A percentile compares a stretch with the other conserved stretches of the same genome.
Conservation (phyloP, 768 basidiomycete species). For the Leccinum disarticulatum region DNA sequence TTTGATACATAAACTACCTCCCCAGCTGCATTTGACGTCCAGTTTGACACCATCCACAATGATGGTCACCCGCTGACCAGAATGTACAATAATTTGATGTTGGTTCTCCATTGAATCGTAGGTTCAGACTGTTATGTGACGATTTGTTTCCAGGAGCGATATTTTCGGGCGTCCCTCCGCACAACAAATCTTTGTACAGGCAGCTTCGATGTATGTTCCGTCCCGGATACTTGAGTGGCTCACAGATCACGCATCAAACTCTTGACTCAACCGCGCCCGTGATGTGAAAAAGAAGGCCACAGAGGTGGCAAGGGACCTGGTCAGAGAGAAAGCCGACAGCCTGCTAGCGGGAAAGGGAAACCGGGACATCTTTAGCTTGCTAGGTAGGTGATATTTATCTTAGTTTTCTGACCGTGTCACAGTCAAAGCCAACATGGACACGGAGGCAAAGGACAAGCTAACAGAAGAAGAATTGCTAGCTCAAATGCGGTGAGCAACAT, state of each 20-base stretch:
- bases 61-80: slow-evolving; percentile 11
- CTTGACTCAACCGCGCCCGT: slow-evolving; percentile 21
- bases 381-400: slow-evolving; percentile 32
- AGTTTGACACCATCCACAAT: slow-evolving; percentile 34
- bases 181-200: slow-evolving; percentile 17
- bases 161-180: slow-evolving; percentile 20
- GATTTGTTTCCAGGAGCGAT: slow-evolving; percentile 14
- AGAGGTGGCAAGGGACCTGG: slow-evolving; percentile 15
- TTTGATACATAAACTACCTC: neutral
- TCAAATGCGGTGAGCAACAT: slow-evolving; percentile 21
- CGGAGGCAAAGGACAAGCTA: slow-evolving; percentile 25
- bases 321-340: slow-evolving; percentile 16
- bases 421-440: slow-evolving; percentile 33
- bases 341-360: slow-evolving; percentile 16
- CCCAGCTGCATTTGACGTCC: slow-evolving; percentile 50
- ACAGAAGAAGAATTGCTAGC: slow-evolving; percentile 16
- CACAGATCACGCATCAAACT: slow-evolving; percentile 25
- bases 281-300: slow-evolving; percentile 6
- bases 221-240: slow-evolving; percentile 33
- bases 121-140: slow-evolving; percentile 7
- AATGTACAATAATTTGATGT: slow-evolving; percentile 15
- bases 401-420: neutral
- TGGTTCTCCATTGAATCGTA: neutral
- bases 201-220: slow-evolving; percentile 17
- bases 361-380: slow-evolving; percentile 31